phyloP scores from a whole-genome alignment of 73 alveolate species.

The Paramecium primaurelia region DNA sequence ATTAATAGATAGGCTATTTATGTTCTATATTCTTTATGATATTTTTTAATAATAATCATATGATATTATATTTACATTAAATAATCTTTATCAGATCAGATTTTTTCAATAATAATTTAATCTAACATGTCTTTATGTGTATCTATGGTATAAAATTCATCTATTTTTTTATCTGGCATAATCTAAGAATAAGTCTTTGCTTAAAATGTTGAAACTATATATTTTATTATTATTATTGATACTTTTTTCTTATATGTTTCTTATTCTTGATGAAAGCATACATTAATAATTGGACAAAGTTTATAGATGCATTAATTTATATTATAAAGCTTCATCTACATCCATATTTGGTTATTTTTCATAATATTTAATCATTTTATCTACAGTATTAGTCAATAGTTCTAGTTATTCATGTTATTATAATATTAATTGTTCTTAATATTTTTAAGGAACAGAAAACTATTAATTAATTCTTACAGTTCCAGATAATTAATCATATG shows the following conservation, averaged over 20 bases:
- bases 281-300: not conserved
- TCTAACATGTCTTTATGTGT: not conserved
- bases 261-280: not conserved
- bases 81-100: not conserved
- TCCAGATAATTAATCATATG: not conserved
- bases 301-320: not conserved
- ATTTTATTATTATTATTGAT: not conserved
- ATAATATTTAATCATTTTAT: not conserved
- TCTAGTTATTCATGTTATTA: not conserved
- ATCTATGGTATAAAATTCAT: not conserved
- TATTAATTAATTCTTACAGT: not conserved
- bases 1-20: not conserved
- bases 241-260: not conserved
- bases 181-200: not conserved
- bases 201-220: not conserved
- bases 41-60: not conserved
- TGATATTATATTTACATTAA: not conserved
- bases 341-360: not conserved
- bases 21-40: not conserved
- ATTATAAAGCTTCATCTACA: not conserved
- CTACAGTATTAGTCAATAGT: not conserved
- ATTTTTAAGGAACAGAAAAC: not conserved
- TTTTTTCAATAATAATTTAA: not conserved
- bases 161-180: not conserved
- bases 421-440: not conserved